These are phyloP conservation scores for Picocystis sp. DNA, from an alignment of 163 green algal genomes.

Conservation along the genomic window DNA sequence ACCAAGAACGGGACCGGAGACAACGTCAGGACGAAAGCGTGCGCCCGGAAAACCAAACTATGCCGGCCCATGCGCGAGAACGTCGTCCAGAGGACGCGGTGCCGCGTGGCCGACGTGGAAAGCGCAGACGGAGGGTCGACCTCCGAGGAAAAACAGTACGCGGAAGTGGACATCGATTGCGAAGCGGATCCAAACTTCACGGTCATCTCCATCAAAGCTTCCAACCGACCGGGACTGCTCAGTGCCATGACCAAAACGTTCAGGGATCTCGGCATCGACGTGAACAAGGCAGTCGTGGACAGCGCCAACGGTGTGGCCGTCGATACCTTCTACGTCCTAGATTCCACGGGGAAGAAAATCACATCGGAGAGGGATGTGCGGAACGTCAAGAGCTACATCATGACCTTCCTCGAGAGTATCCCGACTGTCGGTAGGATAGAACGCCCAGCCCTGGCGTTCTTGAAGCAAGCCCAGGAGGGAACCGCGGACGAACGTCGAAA, in stretches of 20 bases:
- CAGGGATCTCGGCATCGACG: conserved; percentile 61
- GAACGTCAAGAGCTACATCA: conserved; percentile 15
- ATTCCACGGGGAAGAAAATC: conserved; percentile 27
- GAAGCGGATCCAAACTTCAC: conserved; percentile 34
- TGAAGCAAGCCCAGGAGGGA: conserved; percentile 2
- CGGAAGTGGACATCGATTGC: conserved; percentile 40
- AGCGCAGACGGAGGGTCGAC: no score
- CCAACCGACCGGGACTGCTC: conserved; percentile 57
- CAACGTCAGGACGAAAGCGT: no score
- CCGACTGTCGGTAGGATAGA: background rate
- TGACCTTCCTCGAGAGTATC: background rate
- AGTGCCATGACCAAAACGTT: conserved; percentile 41
- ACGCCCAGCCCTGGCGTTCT: background rate
- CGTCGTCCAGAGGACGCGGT: no score
- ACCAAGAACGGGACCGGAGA: no score
- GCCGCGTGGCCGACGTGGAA: no score
- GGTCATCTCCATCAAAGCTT: conserved; percentile 42
- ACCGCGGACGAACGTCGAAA: conserved; percentile 20
- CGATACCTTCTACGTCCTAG: conserved; percentile 60
- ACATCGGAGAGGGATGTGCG: conserved; percentile 13
- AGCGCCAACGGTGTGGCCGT: conserved; percentile 28
- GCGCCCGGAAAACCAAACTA: no score
- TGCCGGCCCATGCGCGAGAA: no score
- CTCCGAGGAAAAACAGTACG: no score
- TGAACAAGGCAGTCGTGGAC: conserved; percentile 55